Percentiles rank a stretch among this genome's conserved stretches.
Evolutionary conservation across 768 basidiomycete species (phyloP).

Genomic region (Boletus vinaceobasis): DNA sequence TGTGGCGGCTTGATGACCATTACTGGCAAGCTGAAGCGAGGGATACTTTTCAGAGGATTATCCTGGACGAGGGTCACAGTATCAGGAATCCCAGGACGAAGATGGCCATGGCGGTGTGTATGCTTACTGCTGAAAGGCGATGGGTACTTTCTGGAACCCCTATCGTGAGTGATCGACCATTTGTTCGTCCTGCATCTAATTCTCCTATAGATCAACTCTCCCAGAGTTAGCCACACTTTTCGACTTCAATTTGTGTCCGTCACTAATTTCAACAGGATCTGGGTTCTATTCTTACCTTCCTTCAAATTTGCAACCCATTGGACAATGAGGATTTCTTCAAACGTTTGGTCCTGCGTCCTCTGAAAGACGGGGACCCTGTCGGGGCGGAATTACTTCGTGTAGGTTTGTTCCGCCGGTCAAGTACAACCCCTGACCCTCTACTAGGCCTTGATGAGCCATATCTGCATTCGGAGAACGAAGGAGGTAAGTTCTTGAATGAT

Average conservation of each 20-base stretch:
- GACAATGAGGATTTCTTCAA: slow-evolving; percentile 84
- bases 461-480: slow-evolving; percentile 80
- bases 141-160: slow-evolving; percentile 87
- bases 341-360: slow-evolving; percentile 70
- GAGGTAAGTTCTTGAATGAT: slow-evolving; percentile 44
- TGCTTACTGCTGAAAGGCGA: slow-evolving; percentile 63
- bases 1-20: neutral
- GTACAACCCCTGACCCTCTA: slow-evolving; percentile 4
- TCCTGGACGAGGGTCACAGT: slow-evolving; percentile 86
- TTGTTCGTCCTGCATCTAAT: neutral
- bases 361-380: slow-evolving; percentile 62
- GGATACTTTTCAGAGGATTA: slow-evolving; percentile 49
- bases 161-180: slow-evolving; percentile 55
- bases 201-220: slow-evolving; percentile 66
- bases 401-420: slow-evolving; percentile 15
- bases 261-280: slow-evolving; percentile 57
- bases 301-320: slow-evolving; percentile 80
- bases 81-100: slow-evolving; percentile 87
- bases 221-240: slow-evolving; percentile 42
- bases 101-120: slow-evolving; percentile 68
- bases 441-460: slow-evolving; percentile 72
- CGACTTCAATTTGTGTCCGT: neutral
- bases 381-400: slow-evolving; percentile 74
- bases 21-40: neutral
- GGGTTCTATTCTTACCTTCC: slow-evolving; percentile 80